phyloP scores from a whole-genome alignment of 2,329 filamentous ascomycete species.

The Purpureocillium lavendulum region DNA sequence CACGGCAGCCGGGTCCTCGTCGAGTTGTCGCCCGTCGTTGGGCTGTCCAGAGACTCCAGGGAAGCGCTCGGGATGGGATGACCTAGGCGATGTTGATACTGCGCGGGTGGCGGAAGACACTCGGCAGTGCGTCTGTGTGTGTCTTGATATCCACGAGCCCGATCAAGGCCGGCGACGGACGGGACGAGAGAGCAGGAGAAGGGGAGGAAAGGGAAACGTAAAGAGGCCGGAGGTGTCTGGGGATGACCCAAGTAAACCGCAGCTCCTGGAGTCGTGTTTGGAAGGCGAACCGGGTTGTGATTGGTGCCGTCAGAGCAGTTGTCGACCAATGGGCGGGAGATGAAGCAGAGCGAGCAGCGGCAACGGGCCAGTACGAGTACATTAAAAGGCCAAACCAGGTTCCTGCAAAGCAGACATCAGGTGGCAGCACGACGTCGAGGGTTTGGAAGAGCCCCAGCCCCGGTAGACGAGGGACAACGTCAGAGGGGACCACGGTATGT shows the following conservation, averaged over 20 bases:
- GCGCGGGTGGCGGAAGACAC: too few relatives aligned
- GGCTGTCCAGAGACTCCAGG: too few relatives aligned
- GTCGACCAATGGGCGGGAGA: constrained; percentile 24
- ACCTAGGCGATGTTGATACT: too few relatives aligned
- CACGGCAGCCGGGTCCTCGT: not conserved
- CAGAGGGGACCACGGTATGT: not conserved
- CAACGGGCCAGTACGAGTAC: constrained; percentile 18
- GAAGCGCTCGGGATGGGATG: too few relatives aligned
- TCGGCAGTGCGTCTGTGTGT: too few relatives aligned
- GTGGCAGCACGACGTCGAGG: constrained; percentile 4
- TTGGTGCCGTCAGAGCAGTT: constrained; percentile 22
- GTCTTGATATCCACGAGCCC: not conserved
- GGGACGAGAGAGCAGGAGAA: constrained; percentile 2
- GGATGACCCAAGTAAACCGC: constrained; percentile 15
- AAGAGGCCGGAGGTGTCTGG: constrained; percentile 16
- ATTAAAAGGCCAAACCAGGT: constrained; percentile 7
- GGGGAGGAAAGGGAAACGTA: constrained; percentile 5
- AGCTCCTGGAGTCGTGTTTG: constrained; percentile 18
- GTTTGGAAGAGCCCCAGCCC: constrained; percentile 1
- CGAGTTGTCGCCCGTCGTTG: not conserved
- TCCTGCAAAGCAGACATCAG: constrained; percentile 2
- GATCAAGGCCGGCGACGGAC: not conserved
- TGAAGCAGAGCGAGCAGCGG: constrained; percentile 24
- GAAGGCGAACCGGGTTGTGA: constrained; percentile 19
- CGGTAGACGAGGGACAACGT: constrained; percentile 2